Base-by-base conservation (phyloP, 1,284 basidiomycete genomes). In the Hypsizygus ulmarius region DNA sequence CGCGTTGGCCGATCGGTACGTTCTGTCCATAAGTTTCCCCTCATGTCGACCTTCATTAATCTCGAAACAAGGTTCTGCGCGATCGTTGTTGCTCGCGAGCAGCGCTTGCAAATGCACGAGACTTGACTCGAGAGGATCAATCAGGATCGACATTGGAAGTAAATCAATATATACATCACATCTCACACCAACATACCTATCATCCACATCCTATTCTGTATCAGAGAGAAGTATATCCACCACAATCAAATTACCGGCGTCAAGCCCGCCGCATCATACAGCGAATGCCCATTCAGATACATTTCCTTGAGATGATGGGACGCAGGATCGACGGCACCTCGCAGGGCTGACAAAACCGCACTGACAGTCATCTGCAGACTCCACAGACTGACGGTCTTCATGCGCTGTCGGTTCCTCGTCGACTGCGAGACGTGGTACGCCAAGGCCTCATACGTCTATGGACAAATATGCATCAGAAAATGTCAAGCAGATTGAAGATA, bases 401-500 rank as follows among this genome's bases (percentile, higher is more conserved):
- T 80, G 11, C 93, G 82, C 51, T 71, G 70, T 49, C 87, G 82
- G 60, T 92, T 89, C 75, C 95, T 89, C 57, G 91, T 88, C 11
- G 81, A 82, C 59, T 93, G 87, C 1, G 84, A 84, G 52, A 96
- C 94, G 65, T 97, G 94, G 64, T 93, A 84, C 2, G 93, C 93
- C 51, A 97, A 78, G 6, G 94, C 94, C 45, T 90, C 88, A 65
- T 96, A 94, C 19, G 85, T 85, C 82, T 90, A 34, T 41, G 45
- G 29, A 9, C 28, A 47, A 50, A 47, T 19, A 21, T 33, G 3
- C 59, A 43, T 40, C 3, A 39, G 28, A 16, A 35, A 36, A 12
- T 2, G 27, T 21, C 30, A 39, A 25, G 30, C 18, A 28, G 3
- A 1, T 16, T 30, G 28, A 37, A 34, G 36, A 35, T 19, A 39